phyloP scores from a whole-genome alignment of 2,329 filamentous ascomycete genomes.

The Cordyceps tenuipes region DNA sequence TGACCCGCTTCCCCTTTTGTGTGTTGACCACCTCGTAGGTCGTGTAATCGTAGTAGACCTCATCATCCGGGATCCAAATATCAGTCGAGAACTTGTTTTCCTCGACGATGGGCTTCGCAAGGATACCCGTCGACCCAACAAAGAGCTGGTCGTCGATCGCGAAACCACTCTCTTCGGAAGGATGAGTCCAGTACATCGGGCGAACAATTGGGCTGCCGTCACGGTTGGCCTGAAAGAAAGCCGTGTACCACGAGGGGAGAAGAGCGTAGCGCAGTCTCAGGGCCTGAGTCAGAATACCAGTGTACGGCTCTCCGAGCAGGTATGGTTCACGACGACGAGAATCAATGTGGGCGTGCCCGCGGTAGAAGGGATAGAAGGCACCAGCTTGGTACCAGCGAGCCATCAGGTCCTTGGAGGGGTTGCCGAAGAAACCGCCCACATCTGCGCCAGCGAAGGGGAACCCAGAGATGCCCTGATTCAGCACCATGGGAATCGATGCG shows the following conservation, averaged over 20 bases:
- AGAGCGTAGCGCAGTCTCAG: constrained; percentile 82
- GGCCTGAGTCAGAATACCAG: constrained; percentile 76
- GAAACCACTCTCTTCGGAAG: constrained; percentile 78
- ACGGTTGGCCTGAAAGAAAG: constrained; percentile 80
- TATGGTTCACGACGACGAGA: constrained; percentile 92
- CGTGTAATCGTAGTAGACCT: constrained; percentile 94
- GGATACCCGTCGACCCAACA: constrained; percentile 74
- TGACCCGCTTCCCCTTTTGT: constrained; percentile 60
- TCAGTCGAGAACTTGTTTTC: constrained; percentile 65
- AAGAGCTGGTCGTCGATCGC: constrained; percentile 89
- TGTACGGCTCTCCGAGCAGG: constrained; percentile 75
- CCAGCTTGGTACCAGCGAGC: constrained; percentile 95
- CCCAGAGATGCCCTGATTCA: constrained; percentile 86
- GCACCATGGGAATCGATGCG: constrained; percentile 85
- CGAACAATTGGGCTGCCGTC: constrained; percentile 81
- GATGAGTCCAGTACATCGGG: constrained; percentile 90
- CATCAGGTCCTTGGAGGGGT: constrained; percentile 85
- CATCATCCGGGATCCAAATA: constrained; percentile 81
- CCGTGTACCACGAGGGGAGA: constrained; percentile 91
- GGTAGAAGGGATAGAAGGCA: constrained; percentile 97
- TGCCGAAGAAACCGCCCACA: constrained; percentile 96
- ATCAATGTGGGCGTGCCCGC: constrained; percentile 93
- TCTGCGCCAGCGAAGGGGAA: constrained; percentile 94
- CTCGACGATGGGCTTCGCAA: constrained; percentile 84
- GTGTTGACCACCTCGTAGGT: constrained; percentile 67